Conservation (phyloP, 2,329 filamentous ascomycete genomes). For the Diaporthe ampelina region DNA sequence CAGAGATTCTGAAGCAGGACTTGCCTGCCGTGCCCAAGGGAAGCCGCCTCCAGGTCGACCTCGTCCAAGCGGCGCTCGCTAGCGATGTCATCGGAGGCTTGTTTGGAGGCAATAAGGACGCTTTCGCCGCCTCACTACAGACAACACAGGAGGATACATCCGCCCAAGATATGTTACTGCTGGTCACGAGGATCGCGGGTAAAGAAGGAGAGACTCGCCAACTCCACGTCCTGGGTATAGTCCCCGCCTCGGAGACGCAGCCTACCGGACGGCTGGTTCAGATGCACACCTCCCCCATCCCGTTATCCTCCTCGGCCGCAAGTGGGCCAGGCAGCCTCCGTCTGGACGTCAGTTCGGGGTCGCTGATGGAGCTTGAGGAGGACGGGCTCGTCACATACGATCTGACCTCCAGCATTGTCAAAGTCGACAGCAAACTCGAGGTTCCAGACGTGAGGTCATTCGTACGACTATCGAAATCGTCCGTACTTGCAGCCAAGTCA, state of each 20-base stretch:
- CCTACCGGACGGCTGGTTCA: slow-evolving; percentile 38
- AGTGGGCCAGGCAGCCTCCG: slow-evolving; percentile 54
- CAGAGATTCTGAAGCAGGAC: slow-evolving; percentile 59
- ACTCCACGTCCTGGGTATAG: slow-evolving; percentile 52
- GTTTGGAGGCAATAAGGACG: slow-evolving; percentile 67
- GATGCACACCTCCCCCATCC: slow-evolving; percentile 53
- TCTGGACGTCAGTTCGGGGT: slow-evolving; percentile 74
- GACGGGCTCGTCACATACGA: slow-evolving; percentile 73
- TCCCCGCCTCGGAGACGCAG: slow-evolving; percentile 23
- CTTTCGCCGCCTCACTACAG: slow-evolving; percentile 65
- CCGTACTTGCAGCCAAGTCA: slow-evolving; percentile 73
- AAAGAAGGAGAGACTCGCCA: slow-evolving; percentile 47
- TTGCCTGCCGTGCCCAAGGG: slow-evolving; percentile 49
- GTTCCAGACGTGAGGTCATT: slow-evolving; percentile 71
- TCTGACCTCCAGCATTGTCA: slow-evolving; percentile 73
- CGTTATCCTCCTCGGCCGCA: slow-evolving; percentile 40
- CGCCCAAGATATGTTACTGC: slow-evolving; percentile 67
- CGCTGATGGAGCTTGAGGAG: slow-evolving; percentile 70
- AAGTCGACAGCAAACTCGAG: slow-evolving; percentile 67
- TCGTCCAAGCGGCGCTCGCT: slow-evolving; percentile 60
- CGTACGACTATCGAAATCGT: slow-evolving; percentile 75
- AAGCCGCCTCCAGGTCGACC: slow-evolving; percentile 60
- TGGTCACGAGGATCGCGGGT: slow-evolving; percentile 60
- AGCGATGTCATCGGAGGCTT: slow-evolving; percentile 67
- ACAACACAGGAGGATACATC: slow-evolving; percentile 58